These are phyloP conservation scores for Seiridium cupressi DNA, from an alignment of 2,329 filamentous ascomycete genomes.

Conservation along the genomic window DNA sequence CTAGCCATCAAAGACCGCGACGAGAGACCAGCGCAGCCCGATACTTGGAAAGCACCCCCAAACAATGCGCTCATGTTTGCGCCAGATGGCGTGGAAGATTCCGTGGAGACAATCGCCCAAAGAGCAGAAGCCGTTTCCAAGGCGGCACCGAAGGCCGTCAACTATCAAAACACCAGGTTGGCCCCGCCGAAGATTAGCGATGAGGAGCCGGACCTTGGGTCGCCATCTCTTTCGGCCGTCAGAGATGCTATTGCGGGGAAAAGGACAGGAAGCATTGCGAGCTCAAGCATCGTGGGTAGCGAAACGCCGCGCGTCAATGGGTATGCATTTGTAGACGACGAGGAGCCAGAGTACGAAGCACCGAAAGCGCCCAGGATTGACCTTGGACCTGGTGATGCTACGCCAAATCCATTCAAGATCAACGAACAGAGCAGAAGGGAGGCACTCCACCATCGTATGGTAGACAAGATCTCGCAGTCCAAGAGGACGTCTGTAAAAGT, in stretches of 20 bases:
- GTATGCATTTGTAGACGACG: constrained; percentile 91
- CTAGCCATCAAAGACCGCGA: constrained; percentile 66
- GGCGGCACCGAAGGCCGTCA: constrained; percentile 73
- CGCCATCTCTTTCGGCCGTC: constrained; percentile 81
- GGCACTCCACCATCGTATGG: constrained; percentile 79
- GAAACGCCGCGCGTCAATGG: constrained; percentile 92
- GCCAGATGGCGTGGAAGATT: constrained; percentile 63
- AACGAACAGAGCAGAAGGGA: constrained; percentile 74
- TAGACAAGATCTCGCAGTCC: constrained; percentile 74
- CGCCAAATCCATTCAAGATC: constrained; percentile 78
- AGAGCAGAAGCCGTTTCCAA: constrained; percentile 67
- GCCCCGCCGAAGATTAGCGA: constrained; percentile 44
- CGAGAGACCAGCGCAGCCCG: constrained; percentile 71
- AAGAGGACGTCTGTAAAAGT: constrained; percentile 63
- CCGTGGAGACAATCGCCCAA: constrained; percentile 62
- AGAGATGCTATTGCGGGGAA: constrained; percentile 79
- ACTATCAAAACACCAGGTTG: constrained; percentile 82
- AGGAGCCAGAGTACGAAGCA: constrained; percentile 52
- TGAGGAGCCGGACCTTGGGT: constrained; percentile 57
- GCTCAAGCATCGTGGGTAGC: constrained; percentile 57
- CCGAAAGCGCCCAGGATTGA: constrained; percentile 45
- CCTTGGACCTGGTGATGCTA: constrained; percentile 58
- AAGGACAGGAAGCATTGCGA: constrained; percentile 60
- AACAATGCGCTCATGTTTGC: constrained; percentile 87
- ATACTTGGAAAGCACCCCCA: constrained; percentile 72